phyloP scores from a whole-genome alignment of 176 grass and related monocot genomes.

The Carex scoparia region DNA sequence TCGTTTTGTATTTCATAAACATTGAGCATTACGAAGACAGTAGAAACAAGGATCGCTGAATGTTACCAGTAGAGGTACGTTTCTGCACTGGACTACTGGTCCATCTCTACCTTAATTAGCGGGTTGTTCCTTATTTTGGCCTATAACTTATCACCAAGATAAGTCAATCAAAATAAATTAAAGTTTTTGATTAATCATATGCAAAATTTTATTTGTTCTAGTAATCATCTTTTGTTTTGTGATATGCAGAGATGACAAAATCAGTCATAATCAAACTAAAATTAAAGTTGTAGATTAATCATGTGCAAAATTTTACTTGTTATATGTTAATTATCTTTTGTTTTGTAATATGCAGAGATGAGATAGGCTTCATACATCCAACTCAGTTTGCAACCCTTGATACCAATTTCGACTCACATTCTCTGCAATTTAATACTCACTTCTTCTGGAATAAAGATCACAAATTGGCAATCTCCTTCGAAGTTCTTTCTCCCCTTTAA shows the following conservation, averaged over 20 bases:
- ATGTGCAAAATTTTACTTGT: neutral
- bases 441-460: conserved; percentile 64
- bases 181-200: neutral
- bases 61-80: neutral
- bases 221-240: neutral
- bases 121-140: neutral
- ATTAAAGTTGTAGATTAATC: neutral
- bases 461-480: conserved; percentile 65
- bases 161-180: neutral
- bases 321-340: neutral
- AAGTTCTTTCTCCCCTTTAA: conserved; percentile 25
- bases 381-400: conserved; percentile 50
- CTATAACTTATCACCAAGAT: neutral
- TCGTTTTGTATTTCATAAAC: neutral
- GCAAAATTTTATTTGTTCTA: neutral
- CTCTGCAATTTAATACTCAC: conserved; percentile 14
- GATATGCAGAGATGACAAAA: conserved; percentile 42
- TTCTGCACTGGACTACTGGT: neutral
- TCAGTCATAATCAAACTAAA: neutral
- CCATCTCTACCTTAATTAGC: neutral
- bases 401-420: neutral
- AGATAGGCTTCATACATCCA: conserved; percentile 75
- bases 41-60: neutral
- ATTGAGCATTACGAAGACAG: neutral
- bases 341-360: conserved; percentile 39